Evolutionary conservation across 1,139 yeast species (phyloP), one percentile per base, ranked within the genome.

Genomic region (Kodamaea plutei): DNA sequence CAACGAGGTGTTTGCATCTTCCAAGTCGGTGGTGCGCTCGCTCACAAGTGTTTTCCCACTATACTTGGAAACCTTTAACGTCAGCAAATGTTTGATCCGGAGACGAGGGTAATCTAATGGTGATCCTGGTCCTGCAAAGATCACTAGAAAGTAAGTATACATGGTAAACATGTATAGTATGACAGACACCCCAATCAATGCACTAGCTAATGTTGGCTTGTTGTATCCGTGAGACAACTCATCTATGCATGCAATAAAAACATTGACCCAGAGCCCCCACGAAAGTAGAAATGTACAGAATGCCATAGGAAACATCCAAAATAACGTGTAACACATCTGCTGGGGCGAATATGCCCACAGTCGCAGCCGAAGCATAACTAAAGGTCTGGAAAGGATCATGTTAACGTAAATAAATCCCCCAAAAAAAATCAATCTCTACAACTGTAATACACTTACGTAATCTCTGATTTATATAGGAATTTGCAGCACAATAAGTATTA

Each of bases 81-180:
- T 33, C 21, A 33, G 27, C 16, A 41, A 21, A 23, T 41, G 30
- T 9, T 25, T 23, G 16, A 42, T 42, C 8, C 43, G 31, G 22
- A 76, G 48, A 23, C 70, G 76, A 0, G 59, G 52, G 37, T 56
- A 71, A 35, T 75, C 79, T 22, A 56, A 40, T 0, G 88, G 84
- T n/a, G 73, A 62, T 0, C 89, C 89, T 0, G 89, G 79, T 1
- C 87, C 87, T 1, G 59, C 55, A 2, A 35, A 30, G 5, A 84
- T 71, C 2, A 84, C 76, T 37, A 71, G 52, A 40, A 59, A 61
- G 48, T 84, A 84, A 2, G 84, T 55, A 41, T 52, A 51, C 3
- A 61, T 34, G 35, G 61, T 47, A 16, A 63, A 37, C 8, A 27
- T 31, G 33, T 53, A 61, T 28, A 62, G 36, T 5, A 48, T 15